These are phyloP conservation scores for Syzygium aromaticum DNA, from an alignment of 345 rosid genomes.

Conservation along the genomic window DNA sequence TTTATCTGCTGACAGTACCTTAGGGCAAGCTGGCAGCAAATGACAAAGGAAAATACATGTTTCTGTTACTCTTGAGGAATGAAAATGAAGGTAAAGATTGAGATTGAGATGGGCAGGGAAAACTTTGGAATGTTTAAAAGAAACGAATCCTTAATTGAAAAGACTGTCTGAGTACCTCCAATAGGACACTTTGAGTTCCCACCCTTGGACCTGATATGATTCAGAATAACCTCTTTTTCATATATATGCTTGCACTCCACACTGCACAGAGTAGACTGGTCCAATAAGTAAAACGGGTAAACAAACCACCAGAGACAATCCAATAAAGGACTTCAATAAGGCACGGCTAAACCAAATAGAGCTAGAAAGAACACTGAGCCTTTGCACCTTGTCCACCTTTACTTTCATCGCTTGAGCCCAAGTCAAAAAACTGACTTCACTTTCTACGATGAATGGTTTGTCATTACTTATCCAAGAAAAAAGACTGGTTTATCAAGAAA, in stretches of 20 bases:
- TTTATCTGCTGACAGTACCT: conserved; percentile 29
- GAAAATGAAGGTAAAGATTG: not conserved
- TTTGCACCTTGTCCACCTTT: not conserved
- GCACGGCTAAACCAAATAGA: not conserved
- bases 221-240: conserved; percentile 45
- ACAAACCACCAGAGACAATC: not conserved
- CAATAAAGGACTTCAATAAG: not conserved
- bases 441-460: not conserved
- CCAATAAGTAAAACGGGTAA: not conserved
- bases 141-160: not conserved
- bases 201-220: conserved; percentile 29
- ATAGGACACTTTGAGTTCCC: conserved; percentile 45
- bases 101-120: not conserved
- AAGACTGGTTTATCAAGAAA: not conserved
- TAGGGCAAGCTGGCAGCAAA: conserved; percentile 53
- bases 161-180: conserved; percentile 39
- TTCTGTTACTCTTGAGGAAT: not conserved
- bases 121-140: not conserved
- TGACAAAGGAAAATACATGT: not conserved
- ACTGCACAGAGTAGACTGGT: conserved; percentile 24
- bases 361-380: not conserved
- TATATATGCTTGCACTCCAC: conserved; percentile 82
- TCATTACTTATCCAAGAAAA: not conserved
- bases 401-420: not conserved
- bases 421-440: not conserved